Conservation (phyloP, 257 asterid species). For the Gentiana straminea region DNA sequence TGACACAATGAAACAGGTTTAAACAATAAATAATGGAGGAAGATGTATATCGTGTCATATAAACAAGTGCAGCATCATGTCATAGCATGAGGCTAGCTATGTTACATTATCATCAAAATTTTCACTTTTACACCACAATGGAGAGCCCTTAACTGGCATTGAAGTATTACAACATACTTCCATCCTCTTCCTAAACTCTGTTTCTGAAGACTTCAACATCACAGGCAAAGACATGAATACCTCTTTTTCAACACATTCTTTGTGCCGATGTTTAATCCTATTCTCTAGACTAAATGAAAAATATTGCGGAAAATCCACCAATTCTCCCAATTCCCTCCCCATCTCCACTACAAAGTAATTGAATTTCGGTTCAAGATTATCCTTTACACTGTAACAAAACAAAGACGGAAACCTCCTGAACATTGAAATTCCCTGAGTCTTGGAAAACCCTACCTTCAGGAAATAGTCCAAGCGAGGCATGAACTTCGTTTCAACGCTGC, state of each 20-base stretch:
- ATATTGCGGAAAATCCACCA: slow-evolving; percentile 75
- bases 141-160: slow-evolving; percentile 60
- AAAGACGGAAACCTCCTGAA: slow-evolving; percentile 71
- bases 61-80: too few relatives aligned
- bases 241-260: slow-evolving; percentile 68
- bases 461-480: slow-evolving; percentile 68
- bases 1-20: too few relatives aligned
- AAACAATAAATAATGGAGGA: too few relatives aligned
- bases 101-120: slow-evolving; percentile 11
- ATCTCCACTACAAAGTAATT: slow-evolving; percentile 78
- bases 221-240: slow-evolving; percentile 67
- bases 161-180: slow-evolving; percentile 69
- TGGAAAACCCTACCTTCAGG: slow-evolving; percentile 59
- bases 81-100: background rate
- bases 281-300: slow-evolving; percentile 87
- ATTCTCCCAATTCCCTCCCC: slow-evolving; percentile 78
- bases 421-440: slow-evolving; percentile 44
- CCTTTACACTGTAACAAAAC: slow-evolving; percentile 79
- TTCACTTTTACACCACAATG: slow-evolving; percentile 45
- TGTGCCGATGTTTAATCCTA: slow-evolving; percentile 74
- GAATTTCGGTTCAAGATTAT: slow-evolving; percentile 72
- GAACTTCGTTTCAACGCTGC: slow-evolving; percentile 72
- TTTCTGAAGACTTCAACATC: slow-evolving; percentile 60
- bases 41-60: background rate
- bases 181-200: slow-evolving; percentile 47